Percentiles rank a stretch among this genome's conserved stretches.
Conservation (phyloP, 352 stramenopile genomes). For the Phytophthora agathidicida region DNA sequence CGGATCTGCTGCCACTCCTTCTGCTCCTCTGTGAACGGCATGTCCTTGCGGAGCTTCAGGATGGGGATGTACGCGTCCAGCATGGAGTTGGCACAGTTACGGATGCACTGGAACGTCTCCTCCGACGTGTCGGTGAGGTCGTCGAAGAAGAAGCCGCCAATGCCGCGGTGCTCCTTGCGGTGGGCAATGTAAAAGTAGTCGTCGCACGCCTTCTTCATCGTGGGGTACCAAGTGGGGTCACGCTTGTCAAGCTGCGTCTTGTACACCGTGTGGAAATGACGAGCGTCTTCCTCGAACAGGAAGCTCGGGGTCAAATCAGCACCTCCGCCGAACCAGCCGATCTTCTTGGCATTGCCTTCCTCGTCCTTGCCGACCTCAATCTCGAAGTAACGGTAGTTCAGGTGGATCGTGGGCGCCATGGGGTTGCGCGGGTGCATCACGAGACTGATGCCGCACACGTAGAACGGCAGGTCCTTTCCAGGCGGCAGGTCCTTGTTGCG, state of each 20-base stretch:
- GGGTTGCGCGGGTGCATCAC: conserved; percentile 96
- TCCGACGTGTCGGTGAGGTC: conserved; percentile 95
- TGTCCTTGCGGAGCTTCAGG: conserved; percentile 93
- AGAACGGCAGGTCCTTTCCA: conserved; percentile 92
- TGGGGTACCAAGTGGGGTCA: conserved; percentile 90
- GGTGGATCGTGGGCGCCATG: conserved; percentile 94
- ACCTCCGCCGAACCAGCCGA: conserved; percentile 95
- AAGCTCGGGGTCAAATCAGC: conserved; percentile 97
- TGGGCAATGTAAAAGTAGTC: conserved; percentile 98
- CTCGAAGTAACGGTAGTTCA: conserved; percentile 98
- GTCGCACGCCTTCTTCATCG: conserved; percentile 97
- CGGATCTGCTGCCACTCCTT: conserved; percentile 98
- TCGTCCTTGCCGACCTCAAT: conserved; percentile 81
- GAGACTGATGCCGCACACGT: conserved; percentile 93
- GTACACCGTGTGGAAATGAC: conserved; percentile 97
- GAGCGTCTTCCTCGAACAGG: conserved; percentile 94
- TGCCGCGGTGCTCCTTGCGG: conserved; percentile 92
- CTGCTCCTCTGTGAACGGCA: conserved; percentile 94
- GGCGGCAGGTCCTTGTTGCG: conserved; percentile 66
- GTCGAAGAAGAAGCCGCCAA: conserved; percentile 98
- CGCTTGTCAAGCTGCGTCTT: conserved; percentile 92
- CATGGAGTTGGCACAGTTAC: conserved; percentile 74
- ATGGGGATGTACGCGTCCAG: conserved; percentile 95
- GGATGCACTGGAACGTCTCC: conserved; percentile 73
- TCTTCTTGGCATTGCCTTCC: conserved; percentile 72